These are phyloP conservation scores for Glycyrrhiza uralensis DNA, from an alignment of 306 rosid species.

Conservation along the genomic window DNA sequence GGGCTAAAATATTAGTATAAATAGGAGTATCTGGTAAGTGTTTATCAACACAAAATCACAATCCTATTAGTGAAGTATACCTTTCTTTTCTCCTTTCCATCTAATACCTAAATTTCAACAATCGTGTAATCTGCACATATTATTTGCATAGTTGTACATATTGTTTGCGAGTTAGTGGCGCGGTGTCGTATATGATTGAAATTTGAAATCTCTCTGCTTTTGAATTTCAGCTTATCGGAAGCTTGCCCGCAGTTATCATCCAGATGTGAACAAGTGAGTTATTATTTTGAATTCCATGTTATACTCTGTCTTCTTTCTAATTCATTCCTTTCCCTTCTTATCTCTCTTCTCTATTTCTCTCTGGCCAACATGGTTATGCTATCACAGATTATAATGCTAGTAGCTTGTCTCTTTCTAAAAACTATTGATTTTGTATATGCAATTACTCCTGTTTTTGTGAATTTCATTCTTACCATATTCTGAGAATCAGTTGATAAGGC, in stretches of 20 bases:
- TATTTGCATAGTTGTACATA: background rate
- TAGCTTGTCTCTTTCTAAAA: background rate
- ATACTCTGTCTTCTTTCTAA: background rate
- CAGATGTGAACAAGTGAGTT: conserved; percentile 95
- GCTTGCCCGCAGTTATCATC: conserved; percentile 92
- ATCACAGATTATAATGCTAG: background rate
- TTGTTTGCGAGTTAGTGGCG: background rate
- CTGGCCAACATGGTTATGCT: background rate
- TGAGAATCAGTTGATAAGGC: background rate
- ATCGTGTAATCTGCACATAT: background rate
- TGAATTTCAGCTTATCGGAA: conserved; percentile 80
- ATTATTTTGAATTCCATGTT: background rate
- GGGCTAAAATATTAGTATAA: background rate
- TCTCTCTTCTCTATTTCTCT: background rate
- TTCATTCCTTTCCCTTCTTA: background rate
- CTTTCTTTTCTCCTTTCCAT: background rate
- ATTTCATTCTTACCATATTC: background rate
- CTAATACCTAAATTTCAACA: background rate
- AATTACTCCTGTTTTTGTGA: background rate
- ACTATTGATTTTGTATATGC: background rate
- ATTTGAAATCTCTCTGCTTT: background rate
- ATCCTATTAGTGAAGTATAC: background rate
- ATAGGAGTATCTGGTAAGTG: background rate
- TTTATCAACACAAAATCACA: background rate
- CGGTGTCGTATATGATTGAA: conserved; percentile 1